Evolutionary conservation across 495 filamentous ascomycete species (phyloP), one percentile per base, ranked within the genome.

Genomic region (Hypoxylon rickii): DNA sequence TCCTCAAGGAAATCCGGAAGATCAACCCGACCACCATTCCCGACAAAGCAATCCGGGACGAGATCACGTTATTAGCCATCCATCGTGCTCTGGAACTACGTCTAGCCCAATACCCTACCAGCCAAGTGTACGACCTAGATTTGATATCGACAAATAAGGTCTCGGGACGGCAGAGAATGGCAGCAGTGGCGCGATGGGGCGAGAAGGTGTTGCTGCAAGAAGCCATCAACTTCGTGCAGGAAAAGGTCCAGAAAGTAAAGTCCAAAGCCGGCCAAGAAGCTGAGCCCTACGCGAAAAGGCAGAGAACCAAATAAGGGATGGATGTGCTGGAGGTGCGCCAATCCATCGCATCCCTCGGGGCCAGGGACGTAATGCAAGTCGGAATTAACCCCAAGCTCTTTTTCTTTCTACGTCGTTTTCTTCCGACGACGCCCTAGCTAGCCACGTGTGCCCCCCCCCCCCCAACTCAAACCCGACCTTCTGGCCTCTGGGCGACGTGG

Each of bases 121-220:
- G 76, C 2, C 63, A 89, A 21, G 73, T 77, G 15, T 77, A 89
- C 17, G 92, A 96, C 54, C 65, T 78, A 20, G 61, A 72, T 32
- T 43, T 89, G 2, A 61, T 92, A 20, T 39, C 29, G 29, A 54
- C 55, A 3, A 48, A 54, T 20, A 65, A 55, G n/a, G 24, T 76
- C 33, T 56, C 53, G 22, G 60, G 65, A 18, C 73, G 87, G 42
- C 73, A 60, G 32, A 78, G 68, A 36, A 91, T 90, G 86, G 91
- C 92, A 0, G 61, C 90, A 2, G 75, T 88, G 55, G 88, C 96
- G 29, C 82, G 92, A 39, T 70, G 85, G 29, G 92, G 92, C 7
- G 92, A 96, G 71, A 96, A 95, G 65, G 73, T 79, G 47, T 74
- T 96, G n/a, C 52, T 84, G 67, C 67, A 77, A 73, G 73, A 74